Evolutionary conservation across 2,329 filamentous ascomycete genomes (phyloP).

Genomic region (Parastagonospora avenae): DNA sequence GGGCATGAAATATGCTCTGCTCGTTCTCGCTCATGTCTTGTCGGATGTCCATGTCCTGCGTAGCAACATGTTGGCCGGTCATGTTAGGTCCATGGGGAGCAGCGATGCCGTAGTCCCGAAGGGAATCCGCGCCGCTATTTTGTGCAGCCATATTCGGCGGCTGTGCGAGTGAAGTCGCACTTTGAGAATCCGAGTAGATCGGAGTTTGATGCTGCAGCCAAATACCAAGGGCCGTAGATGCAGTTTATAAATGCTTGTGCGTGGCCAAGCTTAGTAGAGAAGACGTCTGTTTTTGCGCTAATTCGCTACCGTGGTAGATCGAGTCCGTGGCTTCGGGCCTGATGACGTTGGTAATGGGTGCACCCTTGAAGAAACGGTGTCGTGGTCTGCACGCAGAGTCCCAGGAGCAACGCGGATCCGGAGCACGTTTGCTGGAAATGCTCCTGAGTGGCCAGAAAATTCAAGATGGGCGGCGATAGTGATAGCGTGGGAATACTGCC

Average conservation of each 20-base stretch:
- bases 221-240: slow-evolving; percentile 2
- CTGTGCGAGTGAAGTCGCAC: slow-evolving; percentile 1
- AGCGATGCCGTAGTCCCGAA: slow-evolving; percentile 55
- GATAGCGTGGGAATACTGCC: slow-evolving; percentile 14
- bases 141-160: slow-evolving; percentile 34
- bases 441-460: slow-evolving; percentile 23
- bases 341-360: slow-evolving; percentile 10
- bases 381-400: slow-evolving; percentile 1
- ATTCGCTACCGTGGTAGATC: background rate
- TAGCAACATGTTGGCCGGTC: slow-evolving; percentile 51
- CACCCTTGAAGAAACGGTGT: background rate
- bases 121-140: slow-evolving; percentile 19
- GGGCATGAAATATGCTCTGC: slow-evolving; percentile 70
- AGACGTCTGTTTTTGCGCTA: background rate
- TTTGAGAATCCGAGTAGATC: background rate
- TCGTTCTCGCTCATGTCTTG: slow-evolving; percentile 62
- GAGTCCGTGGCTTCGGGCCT: background rate
- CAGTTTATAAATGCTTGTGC: slow-evolving; percentile 17
- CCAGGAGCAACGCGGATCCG: slow-evolving; percentile 16
- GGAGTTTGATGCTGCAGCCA: background rate
- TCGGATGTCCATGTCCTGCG: slow-evolving; percentile 44
- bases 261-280: background rate
- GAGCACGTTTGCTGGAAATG: slow-evolving; percentile 22
- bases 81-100: slow-evolving; percentile 57
- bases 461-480: slow-evolving; percentile 10